phyloP scores from a whole-genome alignment of 2,329 filamentous ascomycete genomes.

The Mycosphaerella arachidis region DNA sequence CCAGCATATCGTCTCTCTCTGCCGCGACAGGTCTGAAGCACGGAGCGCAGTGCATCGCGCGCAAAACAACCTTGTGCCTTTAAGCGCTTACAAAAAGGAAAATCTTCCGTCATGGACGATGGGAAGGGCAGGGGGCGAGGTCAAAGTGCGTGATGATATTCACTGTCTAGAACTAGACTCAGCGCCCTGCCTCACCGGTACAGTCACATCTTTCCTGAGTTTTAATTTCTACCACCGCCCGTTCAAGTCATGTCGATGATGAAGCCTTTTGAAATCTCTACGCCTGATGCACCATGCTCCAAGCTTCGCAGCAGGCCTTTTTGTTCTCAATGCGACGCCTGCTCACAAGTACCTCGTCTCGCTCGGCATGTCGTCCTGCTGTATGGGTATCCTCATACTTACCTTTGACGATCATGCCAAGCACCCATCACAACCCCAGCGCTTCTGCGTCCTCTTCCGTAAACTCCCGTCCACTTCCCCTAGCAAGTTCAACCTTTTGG shows the following conservation, averaged over 20 bases:
- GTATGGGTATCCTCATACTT: neutral
- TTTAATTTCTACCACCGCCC: neutral
- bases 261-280: neutral
- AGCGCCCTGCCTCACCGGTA: neutral
- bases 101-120: no score
- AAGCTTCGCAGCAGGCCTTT: neutral
- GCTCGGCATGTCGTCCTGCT: neutral
- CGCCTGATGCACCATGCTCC: neutral
- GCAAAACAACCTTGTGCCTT: no score
- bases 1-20: no score
- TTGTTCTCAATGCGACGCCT: neutral
- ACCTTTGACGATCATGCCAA: constrained; percentile 13
- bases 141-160: neutral
- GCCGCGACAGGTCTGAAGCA: no score
- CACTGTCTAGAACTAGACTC: neutral
- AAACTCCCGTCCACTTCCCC: constrained; percentile 3
- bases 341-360: neutral
- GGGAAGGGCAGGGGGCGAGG: neutral
- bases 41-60: no score
- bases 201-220: neutral
- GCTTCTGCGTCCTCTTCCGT: constrained; percentile 6
- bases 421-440: constrained; percentile 5
- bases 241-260: neutral
- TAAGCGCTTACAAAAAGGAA: no score
- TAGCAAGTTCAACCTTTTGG: constrained; percentile 35